Conservation (phyloP, 2,329 filamentous ascomycete species). For the Fusarium mexicanum region DNA sequence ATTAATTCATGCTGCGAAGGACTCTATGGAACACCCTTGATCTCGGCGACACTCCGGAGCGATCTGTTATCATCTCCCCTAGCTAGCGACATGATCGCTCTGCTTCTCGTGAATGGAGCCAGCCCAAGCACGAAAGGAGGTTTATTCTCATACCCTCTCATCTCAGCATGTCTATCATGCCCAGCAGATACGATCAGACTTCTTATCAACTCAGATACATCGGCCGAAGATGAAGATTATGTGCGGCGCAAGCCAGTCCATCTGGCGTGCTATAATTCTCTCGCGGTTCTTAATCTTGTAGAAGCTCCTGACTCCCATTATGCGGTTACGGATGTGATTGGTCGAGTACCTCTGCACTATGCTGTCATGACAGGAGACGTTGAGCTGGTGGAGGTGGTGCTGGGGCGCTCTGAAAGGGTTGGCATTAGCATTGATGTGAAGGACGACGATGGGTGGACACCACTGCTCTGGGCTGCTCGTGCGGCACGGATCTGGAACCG, state of each 20-base stretch:
- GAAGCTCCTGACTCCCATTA: constrained; percentile 8
- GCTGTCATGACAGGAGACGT: background rate
- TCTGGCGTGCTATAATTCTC: constrained; percentile 11
- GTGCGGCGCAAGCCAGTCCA: background rate
- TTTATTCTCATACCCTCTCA: background rate
- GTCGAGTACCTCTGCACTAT: constrained; percentile 5
- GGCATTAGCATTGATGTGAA: background rate
- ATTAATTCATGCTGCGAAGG: background rate
- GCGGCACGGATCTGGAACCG: background rate
- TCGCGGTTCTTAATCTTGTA: background rate
- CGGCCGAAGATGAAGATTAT: background rate
- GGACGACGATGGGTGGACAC: constrained; percentile 16
- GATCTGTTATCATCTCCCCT: background rate
- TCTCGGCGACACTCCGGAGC: background rate
- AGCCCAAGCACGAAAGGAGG: background rate
- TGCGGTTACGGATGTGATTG: background rate
- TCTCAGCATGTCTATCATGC: background rate
- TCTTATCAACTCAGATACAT: background rate
- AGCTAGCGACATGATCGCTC: background rate
- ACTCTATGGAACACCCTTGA: background rate
- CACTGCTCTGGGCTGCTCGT: constrained; percentile 6
- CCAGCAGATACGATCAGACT: background rate
- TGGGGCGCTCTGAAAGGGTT: background rate
- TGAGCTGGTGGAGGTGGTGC: background rate
- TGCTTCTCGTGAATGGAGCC: background rate